Evolutionary conservation across 176 grass and related monocot species (phyloP).

Genomic region (Eremochloa ophiuroides): DNA sequence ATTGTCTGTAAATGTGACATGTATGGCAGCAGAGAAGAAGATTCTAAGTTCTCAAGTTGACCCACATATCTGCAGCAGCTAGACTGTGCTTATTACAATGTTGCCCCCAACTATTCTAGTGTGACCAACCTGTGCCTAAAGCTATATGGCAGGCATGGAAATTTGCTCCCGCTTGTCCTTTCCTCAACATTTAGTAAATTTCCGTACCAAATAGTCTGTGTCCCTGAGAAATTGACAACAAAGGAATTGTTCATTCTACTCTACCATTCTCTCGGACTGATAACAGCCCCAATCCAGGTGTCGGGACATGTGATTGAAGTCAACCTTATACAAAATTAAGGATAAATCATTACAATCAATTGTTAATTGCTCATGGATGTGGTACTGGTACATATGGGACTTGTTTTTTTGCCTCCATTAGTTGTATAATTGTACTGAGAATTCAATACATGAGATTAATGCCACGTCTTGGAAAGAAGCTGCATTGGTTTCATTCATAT

Average conservation of each 20-base stretch:
- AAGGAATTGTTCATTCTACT: background rate
- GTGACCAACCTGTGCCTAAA: background rate
- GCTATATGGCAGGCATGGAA: background rate
- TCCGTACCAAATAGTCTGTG: background rate
- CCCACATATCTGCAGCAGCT: background rate
- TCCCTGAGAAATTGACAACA: background rate
- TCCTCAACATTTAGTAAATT: background rate
- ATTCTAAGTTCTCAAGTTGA: background rate
- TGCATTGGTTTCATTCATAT: constrained; percentile 11
- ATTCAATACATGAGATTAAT: constrained; percentile 3
- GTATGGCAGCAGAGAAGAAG: constrained; percentile 3
- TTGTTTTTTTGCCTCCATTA: background rate
- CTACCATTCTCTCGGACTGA: background rate
- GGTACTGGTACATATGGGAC: background rate
- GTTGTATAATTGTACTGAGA: background rate
- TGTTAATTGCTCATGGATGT: background rate
- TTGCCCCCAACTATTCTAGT: background rate
- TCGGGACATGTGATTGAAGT: background rate
- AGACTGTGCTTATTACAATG: constrained; percentile 2
- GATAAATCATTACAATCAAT: background rate
- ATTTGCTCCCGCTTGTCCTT: background rate
- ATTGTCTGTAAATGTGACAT: constrained; percentile 14
- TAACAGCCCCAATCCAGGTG: background rate
- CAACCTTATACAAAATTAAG: background rate
- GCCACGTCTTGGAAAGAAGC: background rate